Conservation (phyloP, 164 flowering plant species). For the Vitis rotundifolia region DNA sequence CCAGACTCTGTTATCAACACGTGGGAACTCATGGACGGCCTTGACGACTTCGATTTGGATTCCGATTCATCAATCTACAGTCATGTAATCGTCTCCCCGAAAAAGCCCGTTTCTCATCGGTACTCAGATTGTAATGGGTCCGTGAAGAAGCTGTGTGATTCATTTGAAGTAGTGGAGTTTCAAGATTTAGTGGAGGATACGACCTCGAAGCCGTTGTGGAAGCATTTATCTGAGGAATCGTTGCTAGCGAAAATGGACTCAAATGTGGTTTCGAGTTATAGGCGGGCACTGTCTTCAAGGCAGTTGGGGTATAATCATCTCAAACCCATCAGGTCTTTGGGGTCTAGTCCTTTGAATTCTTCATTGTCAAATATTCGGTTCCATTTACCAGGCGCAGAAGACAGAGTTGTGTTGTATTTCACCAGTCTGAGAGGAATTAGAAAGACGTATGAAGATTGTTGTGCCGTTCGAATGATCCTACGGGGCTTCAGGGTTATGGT, state of each 20-base stretch:
- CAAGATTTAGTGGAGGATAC: neutral
- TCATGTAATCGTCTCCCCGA: conserved; percentile 10
- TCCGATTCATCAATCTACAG: neutral
- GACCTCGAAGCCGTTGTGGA: conserved; percentile 67
- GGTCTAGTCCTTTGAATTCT: conserved; percentile 26
- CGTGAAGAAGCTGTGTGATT: conserved; percentile 17
- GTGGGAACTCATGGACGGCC: conserved; percentile 89
- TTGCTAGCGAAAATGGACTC: conserved; percentile 70
- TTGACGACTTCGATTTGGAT: conserved; percentile 48
- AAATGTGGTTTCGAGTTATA: conserved; percentile 54
- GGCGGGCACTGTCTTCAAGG: conserved; percentile 44
- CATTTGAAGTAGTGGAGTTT: conserved; percentile 9
- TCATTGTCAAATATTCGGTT: conserved; percentile 7
- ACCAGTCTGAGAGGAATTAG: conserved; percentile 87
- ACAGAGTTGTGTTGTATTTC: conserved; percentile 66
- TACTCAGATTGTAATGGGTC: conserved; percentile 11
- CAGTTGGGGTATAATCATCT: conserved; percentile 28
- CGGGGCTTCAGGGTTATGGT: conserved; percentile 72
- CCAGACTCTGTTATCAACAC: conserved; percentile 78
- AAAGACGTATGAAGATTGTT: conserved; percentile 87
- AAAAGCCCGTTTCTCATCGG: conserved; percentile 17
- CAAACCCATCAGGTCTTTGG: conserved; percentile 12
- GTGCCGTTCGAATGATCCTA: conserved; percentile 59
- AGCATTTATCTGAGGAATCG: conserved; percentile 79
- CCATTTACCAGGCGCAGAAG: conserved; percentile 36